Percentiles rank a stretch among this genome's conserved stretches.
phyloP scores from a whole-genome alignment of 495 filamentous ascomycete genomes.

The Penicillium angulare region DNA sequence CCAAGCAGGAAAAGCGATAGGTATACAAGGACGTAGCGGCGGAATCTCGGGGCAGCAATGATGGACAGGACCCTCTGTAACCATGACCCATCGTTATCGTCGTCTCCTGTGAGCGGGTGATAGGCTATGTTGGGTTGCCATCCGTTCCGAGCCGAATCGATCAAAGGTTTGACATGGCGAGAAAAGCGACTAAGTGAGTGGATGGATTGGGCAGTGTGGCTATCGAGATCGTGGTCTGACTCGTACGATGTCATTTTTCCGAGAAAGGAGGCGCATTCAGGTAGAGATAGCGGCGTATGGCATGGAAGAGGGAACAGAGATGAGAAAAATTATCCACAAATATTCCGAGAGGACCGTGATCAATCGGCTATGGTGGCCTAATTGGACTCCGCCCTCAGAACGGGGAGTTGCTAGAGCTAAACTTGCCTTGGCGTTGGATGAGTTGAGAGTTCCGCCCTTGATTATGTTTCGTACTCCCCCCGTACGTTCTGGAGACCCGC shows the following conservation, averaged over 20 bases:
- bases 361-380: no score
- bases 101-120: conserved; percentile 19
- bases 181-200: conserved; percentile 4
- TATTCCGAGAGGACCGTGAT: no score
- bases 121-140: conserved; percentile 37
- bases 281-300: background rate
- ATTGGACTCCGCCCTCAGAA: no score
- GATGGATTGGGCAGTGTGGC: conserved; percentile 6
- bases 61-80: conserved; percentile 32
- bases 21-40: conserved; percentile 47
- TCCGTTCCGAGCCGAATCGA: conserved; percentile 46
- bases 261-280: background rate
- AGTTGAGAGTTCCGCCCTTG: background rate
- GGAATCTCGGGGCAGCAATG: conserved; percentile 44
- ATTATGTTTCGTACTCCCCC: background rate
- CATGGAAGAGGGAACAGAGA: background rate
- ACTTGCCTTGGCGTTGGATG: background rate
- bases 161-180: conserved; percentile 34
- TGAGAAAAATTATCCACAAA: background rate
- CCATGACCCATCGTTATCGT: conserved; percentile 23
- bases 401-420: background rate
- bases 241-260: conserved; percentile 13
- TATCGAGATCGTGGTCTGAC: conserved; percentile 16
- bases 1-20: conserved; percentile 34
- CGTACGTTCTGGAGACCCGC: no score